Base-by-base conservation (phyloP, 176 grass and related monocot species). In the Pontederia crassipes region DNA sequence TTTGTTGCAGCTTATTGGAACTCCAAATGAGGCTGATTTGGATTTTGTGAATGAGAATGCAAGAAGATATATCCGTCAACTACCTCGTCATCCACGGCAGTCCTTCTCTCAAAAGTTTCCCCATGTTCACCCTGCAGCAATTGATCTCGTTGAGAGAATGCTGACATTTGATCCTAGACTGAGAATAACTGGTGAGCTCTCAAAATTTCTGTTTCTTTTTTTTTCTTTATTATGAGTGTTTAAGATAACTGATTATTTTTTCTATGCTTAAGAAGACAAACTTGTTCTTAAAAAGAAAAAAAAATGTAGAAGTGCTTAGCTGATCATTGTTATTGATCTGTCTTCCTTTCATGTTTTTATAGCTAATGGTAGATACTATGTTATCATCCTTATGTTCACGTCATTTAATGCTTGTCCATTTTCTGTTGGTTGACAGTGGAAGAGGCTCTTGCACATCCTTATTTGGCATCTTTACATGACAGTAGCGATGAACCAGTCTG, bases 11-110 rank as follows among this genome's bases (percentile, higher is more conserved):
- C 82, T 98, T 59, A 89, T 98, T 4, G 93, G 94, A 10, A 93
- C 94, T 12, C 94, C 94, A 58, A 89, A 93, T 77, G 94, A 93
- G 46, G 57, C 60, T 40, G 88, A 98, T 79, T 61, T 98, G 49
- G 85, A 85, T 69, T 98, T 89, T 74, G 88, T 98, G 47, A 98
- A 89, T 68, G 94, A 98, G 81, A 98, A 89, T 70, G 94, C 94
- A 28, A 93, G 94, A 90, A 98, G 71, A 85, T 98, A 93, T 74
- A 85, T 98, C 61, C 61, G 68, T 17, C 94, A 98, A 66, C 79
- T 93, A 67, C 84, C 94, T 17, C 71, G 68, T 35, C 73, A 98
- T 75, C 64, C 94, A 48, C 83, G 79, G 4, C 88, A 98, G 66
- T 92, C 94, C 12, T 78, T 98, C 0, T 75, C 72, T 53, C 74